phyloP scores from a whole-genome alignment of 2,329 filamentous ascomycete species.

The Pyrenophora graminea region DNA sequence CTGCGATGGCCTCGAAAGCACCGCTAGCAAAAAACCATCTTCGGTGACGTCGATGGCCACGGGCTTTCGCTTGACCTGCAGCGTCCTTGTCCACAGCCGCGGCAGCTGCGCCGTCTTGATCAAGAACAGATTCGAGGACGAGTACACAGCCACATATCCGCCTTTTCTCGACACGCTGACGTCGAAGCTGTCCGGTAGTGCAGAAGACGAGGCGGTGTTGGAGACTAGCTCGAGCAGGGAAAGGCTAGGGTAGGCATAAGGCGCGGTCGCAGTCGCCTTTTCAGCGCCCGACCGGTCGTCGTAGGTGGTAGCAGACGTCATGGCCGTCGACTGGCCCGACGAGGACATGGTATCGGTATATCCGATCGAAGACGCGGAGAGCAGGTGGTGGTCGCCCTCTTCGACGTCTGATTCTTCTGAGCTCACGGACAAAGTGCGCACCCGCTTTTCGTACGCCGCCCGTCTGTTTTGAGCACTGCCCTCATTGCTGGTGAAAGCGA shows the following conservation, averaged over 20 bases:
- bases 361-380: conserved; percentile 38
- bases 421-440: conserved; percentile 28
- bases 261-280: conserved; percentile 21
- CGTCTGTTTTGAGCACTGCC: conserved; percentile 3
- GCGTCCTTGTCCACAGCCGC: conserved; percentile 41
- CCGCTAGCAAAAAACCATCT: conserved; percentile 74
- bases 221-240: conserved; percentile 46
- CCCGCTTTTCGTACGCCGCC: conserved; percentile 3
- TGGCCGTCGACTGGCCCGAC: conserved; percentile 39
- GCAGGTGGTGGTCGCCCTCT: conserved; percentile 30
- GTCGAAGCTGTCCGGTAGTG: conserved; percentile 45
- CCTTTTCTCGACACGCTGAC: conserved; percentile 46
- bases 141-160: conserved; percentile 44
- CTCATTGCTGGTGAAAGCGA: conserved; percentile 28
- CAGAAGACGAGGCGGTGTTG: conserved; percentile 46
- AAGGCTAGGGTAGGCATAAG: conserved; percentile 38
- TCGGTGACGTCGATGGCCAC: conserved; percentile 76
- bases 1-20: conserved; percentile 80
- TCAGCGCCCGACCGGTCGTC: conserved; percentile 29
- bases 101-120: conserved; percentile 45
- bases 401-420: conserved; percentile 7
- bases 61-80: conserved; percentile 46
- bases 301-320: conserved; percentile 40
- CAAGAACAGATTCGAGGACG: conserved; percentile 45
- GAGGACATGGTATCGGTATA: conserved; percentile 37